A percentile compares a stretch with the other conserved stretches of the same genome.
These are phyloP conservation scores for Agmasoma carcini DNA, from an alignment of 371 early-diverging fungal species.

Conservation along the genomic window DNA sequence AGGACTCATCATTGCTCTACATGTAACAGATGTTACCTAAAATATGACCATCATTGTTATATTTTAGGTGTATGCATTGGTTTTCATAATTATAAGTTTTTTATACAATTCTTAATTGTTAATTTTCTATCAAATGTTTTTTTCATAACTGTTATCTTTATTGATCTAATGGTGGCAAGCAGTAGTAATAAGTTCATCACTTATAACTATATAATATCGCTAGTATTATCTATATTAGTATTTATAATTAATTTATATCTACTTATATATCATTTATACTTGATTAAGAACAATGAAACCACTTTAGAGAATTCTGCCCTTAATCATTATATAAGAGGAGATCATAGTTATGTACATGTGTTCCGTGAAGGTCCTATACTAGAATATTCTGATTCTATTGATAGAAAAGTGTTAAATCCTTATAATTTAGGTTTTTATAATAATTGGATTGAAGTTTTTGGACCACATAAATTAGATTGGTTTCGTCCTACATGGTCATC, in stretches of 20 bases:
- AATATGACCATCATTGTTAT: conserved; percentile 54
- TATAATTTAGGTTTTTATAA: conserved; percentile 69
- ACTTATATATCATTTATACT: conserved; percentile 65
- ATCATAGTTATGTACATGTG: conserved; percentile 22
- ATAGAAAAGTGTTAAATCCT: conserved; percentile 61
- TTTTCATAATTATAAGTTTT: conserved; percentile 55
- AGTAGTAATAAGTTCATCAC: conserved; percentile 25
- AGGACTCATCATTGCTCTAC: conserved; percentile 53
- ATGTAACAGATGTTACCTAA: conserved; percentile 53
- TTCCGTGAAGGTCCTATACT: conserved; percentile 64
- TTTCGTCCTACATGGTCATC: conserved; percentile 53
- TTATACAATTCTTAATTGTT: conserved; percentile 48
- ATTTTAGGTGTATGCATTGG: conserved; percentile 51
- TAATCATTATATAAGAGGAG: conserved; percentile 35
- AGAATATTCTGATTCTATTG: conserved; percentile 57
- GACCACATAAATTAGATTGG: conserved; percentile 56
- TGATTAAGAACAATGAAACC: conserved; percentile 69
- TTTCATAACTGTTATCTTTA: conserved; percentile 24
- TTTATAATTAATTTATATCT: conserved; percentile 61
- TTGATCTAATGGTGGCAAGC: conserved; percentile 6
- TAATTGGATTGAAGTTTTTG: conserved; percentile 65
- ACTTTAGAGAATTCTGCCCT: conserved; percentile 64
- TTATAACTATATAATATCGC: conserved; percentile 52
- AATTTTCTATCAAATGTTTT: conserved; percentile 24
- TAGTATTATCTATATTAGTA: conserved; percentile 57